phyloP scores from a whole-genome alignment of 2,329 filamentous ascomycete species.

The Fusarium beomiforme region DNA sequence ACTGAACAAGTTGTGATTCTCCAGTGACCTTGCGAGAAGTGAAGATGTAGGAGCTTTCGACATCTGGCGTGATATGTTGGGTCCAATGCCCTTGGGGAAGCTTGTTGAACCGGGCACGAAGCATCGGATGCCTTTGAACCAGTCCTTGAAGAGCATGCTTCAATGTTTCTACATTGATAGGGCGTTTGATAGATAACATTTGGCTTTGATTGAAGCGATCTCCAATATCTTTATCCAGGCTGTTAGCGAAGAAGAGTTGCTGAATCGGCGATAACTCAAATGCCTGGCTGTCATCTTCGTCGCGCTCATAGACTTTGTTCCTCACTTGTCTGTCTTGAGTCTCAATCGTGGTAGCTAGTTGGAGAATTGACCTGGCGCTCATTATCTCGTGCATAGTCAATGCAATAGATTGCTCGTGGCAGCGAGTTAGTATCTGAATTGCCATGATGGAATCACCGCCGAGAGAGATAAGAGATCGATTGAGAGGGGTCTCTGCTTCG shows the following conservation, averaged over 20 bases:
- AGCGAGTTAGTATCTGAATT: constrained; percentile 55
- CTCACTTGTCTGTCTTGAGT: neutral
- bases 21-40: constrained; percentile 22
- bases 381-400: constrained; percentile 49
- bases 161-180: constrained; percentile 10
- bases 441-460: constrained; percentile 58
- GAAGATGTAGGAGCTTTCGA: constrained; percentile 33
- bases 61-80: constrained; percentile 38
- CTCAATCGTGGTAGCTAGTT: constrained; percentile 31
- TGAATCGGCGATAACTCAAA: constrained; percentile 58
- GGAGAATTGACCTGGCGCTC: constrained; percentile 42
- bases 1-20: neutral
- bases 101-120: constrained; percentile 47
- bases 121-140: constrained; percentile 49
- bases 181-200: constrained; percentile 45
- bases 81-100: constrained; percentile 18
- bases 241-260: constrained; percentile 51
- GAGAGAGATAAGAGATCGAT: constrained; percentile 51
- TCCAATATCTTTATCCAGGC: constrained; percentile 34
- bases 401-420: constrained; percentile 43
- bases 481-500: constrained; percentile 40
- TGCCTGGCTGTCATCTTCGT: neutral
- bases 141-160: constrained; percentile 38
- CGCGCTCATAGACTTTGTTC: neutral
- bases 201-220: constrained; percentile 59